Evolutionary conservation across 352 stramenopile species (phyloP).

Genomic region (Phytopythium vexans): DNA sequence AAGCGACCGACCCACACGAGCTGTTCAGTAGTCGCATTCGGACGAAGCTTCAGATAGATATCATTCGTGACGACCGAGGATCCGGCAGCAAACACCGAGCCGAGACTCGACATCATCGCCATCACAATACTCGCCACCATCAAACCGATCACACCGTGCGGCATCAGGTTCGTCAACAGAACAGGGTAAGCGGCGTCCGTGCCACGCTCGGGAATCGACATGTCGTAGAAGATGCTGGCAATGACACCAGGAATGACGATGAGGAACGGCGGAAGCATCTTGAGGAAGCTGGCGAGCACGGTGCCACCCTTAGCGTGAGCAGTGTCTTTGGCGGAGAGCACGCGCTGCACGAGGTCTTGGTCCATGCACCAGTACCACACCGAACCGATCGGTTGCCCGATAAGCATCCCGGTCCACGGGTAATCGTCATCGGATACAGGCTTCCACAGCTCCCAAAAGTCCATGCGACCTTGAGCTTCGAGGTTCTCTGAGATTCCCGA

Average conservation of each 20-base stretch:
- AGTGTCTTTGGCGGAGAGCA: conserved; percentile 67
- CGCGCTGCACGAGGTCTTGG: conserved; percentile 63
- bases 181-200: conserved; percentile 65
- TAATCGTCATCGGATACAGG: conserved; percentile 50
- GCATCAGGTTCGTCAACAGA: conserved; percentile 66
- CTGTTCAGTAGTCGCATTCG: conserved; percentile 47
- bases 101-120: conserved; percentile 68
- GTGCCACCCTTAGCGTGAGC: conserved; percentile 54
- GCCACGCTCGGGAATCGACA: conserved; percentile 40
- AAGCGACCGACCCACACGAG: conserved; percentile 58
- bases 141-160: conserved; percentile 53
- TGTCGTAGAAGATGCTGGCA: conserved; percentile 59
- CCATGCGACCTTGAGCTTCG: conserved; percentile 28
- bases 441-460: conserved; percentile 60
- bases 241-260: conserved; percentile 69
- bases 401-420: conserved; percentile 70
- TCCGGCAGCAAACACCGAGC: conserved; percentile 56
- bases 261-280: conserved; percentile 62
- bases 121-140: conserved; percentile 73
- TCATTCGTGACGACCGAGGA: conserved; percentile 67
- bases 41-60: conserved; percentile 52
- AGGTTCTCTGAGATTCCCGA: conserved; percentile 44
- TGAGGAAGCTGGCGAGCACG: conserved; percentile 55
- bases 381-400: conserved; percentile 53
- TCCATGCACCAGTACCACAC: conserved; percentile 81